These are phyloP conservation scores for Quercus alba DNA, from an alignment of 306 rosid species.

Conservation along the genomic window DNA sequence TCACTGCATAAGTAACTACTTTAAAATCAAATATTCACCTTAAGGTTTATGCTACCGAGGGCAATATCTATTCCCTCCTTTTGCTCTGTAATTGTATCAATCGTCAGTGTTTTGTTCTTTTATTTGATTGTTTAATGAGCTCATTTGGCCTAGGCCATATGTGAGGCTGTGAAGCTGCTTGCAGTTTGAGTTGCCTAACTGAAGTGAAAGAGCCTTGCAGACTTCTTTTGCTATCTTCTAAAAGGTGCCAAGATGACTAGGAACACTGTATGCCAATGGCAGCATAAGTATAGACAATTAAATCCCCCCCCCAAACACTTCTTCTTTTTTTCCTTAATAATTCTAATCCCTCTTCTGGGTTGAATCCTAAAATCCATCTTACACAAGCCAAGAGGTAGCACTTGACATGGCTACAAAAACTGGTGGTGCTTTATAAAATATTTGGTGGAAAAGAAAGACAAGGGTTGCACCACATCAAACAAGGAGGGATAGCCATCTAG, in stretches of 20 bases:
- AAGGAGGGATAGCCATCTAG: no score
- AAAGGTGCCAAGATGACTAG: not conserved
- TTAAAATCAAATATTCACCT: not conserved
- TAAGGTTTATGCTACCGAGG: not conserved
- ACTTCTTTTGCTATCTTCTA: not conserved
- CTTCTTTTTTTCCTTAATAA: not conserved
- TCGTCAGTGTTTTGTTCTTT: not conserved
- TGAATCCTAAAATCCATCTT: not conserved
- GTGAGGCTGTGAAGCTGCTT: not conserved
- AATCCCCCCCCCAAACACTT: not conserved
- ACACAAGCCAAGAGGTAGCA: not conserved
- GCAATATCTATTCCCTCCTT: not conserved
- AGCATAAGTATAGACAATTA: not conserved
- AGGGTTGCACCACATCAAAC: no score
- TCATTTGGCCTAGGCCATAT: not conserved
- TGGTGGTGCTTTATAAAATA: not conserved
- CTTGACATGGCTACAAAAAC: not conserved
- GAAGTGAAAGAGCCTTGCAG: not conserved
- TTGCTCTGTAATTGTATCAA: not conserved
- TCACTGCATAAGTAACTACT: not conserved
- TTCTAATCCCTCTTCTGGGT: not conserved
- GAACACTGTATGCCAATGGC: not conserved
- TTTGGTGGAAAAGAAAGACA: not conserved
- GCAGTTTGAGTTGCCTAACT: not conserved
- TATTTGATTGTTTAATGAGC: not conserved